Percentiles rank a stretch among this genome's conserved stretches.
These are phyloP conservation scores for Flaveria brownii DNA, from an alignment of 129 eudicot genomes.

Conservation along the genomic window DNA sequence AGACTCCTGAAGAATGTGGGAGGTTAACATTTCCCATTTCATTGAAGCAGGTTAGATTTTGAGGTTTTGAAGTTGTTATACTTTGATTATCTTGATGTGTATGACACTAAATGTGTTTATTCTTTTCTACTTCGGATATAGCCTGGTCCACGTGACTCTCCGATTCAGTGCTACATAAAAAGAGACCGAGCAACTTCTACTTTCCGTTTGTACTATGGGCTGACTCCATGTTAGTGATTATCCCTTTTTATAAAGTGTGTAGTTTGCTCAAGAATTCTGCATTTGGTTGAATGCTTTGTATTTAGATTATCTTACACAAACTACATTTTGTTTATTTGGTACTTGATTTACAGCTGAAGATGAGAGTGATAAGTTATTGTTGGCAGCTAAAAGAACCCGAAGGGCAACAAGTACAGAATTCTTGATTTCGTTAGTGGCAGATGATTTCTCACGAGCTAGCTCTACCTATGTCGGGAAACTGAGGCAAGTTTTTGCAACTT, in stretches of 20 bases:
- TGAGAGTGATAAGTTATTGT: conserved; percentile 67
- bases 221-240: conserved; percentile 78
- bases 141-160: conserved; percentile 96
- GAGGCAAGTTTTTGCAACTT: conserved; percentile 52
- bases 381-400: conserved; percentile 82
- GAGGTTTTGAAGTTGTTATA: background rate
- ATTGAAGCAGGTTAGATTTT: conserved; percentile 68
- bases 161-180: conserved; percentile 87
- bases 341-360: conserved; percentile 55
- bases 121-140: conserved; percentile 22
- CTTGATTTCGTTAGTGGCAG: conserved; percentile 75
- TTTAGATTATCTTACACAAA: background rate
- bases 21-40: conserved; percentile 42
- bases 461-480: conserved; percentile 86
- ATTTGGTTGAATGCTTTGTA: background rate
- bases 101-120: background rate
- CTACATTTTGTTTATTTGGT: background rate
- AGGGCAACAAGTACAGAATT: conserved; percentile 84
- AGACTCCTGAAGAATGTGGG: conserved; percentile 96
- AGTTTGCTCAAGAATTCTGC: background rate
- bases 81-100: background rate
- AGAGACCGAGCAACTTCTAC: conserved; percentile 87
- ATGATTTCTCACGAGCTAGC: conserved; percentile 88
- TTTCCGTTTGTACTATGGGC: conserved; percentile 72
- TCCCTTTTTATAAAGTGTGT: background rate